Conservation (phyloP, 2,329 filamentous ascomycete species). For the Colletotrichum australisinense region DNA sequence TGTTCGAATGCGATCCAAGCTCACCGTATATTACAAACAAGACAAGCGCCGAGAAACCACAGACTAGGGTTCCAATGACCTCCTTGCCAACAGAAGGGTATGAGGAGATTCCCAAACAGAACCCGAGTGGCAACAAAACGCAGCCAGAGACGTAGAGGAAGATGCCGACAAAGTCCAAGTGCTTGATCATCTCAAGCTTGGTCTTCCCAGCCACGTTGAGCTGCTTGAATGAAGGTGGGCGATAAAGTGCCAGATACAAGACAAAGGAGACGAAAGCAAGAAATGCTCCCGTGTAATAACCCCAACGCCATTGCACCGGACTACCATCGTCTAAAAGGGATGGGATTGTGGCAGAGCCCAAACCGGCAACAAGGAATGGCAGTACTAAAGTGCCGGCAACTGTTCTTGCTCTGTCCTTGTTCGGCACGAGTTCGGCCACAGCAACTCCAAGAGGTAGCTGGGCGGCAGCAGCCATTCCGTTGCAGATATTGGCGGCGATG, state of each 20-base stretch:
- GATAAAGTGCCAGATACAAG: slow-evolving; percentile 58
- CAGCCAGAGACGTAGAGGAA: slow-evolving; percentile 54
- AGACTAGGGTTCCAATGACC: slow-evolving; percentile 43
- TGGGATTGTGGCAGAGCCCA: neutral
- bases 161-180: slow-evolving; percentile 59
- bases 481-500: slow-evolving; percentile 51
- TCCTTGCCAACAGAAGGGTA: slow-evolving; percentile 35
- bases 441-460: slow-evolving; percentile 55
- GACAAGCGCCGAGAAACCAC: neutral
- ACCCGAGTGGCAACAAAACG: slow-evolving; percentile 37
- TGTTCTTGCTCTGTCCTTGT: slow-evolving; percentile 51
- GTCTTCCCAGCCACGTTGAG: slow-evolving; percentile 52
- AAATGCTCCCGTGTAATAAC: slow-evolving; percentile 60
- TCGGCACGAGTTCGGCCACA: slow-evolving; percentile 56
- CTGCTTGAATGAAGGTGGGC: slow-evolving; percentile 57
- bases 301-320: slow-evolving; percentile 58
- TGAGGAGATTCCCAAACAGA: neutral
- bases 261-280: slow-evolving; percentile 51
- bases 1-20: neutral
- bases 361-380: slow-evolving; percentile 51
- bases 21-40: slow-evolving; percentile 12
- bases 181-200: slow-evolving; percentile 50
- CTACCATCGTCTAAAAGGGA: slow-evolving; percentile 49
- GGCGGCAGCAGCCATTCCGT: slow-evolving; percentile 52
- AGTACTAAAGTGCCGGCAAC: slow-evolving; percentile 54